Percentiles rank a stretch among this genome's conserved stretches.
Conservation (phyloP, 2,329 filamentous ascomycete species). For the Lithohypha guttulata region DNA sequence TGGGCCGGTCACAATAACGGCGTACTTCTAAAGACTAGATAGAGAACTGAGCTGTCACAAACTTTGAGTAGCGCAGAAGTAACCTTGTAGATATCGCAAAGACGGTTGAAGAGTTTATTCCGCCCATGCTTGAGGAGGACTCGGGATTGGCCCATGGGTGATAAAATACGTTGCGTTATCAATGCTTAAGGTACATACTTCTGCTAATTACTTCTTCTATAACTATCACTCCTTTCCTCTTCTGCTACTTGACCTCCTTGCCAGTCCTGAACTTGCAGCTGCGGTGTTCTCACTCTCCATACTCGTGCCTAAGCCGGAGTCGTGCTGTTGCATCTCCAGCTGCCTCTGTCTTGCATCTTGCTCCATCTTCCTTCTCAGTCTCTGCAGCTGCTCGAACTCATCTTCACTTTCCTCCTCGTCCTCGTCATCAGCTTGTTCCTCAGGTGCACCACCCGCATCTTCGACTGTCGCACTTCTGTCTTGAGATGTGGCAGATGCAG, state of each 20-base stretch:
- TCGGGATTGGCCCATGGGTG: too few species aligned
- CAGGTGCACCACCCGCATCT: neutral
- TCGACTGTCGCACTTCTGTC: neutral
- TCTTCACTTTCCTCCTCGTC: conserved; percentile 15
- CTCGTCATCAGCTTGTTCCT: conserved; percentile 12
- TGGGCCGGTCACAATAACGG: too few species aligned
- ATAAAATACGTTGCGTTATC: too few species aligned
- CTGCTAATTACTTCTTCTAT: too few species aligned
- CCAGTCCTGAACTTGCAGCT: conserved; percentile 1
- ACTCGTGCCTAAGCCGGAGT: conserved; percentile 47
- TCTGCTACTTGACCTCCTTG: conserved; percentile 15
- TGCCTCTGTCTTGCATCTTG: conserved; percentile 2
- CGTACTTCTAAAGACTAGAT: too few species aligned
- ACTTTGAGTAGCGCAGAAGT: too few species aligned
- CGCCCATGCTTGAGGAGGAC: too few species aligned
- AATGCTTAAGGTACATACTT: too few species aligned
- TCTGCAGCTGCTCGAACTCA: conserved; percentile 6
- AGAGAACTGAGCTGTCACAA: too few species aligned
- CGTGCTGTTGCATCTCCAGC: conserved; percentile 23
- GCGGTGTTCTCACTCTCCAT: conserved; percentile 24
- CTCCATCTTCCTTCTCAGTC: conserved; percentile 10
- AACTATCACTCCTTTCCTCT: conserved; percentile 4
- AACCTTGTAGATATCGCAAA: too few species aligned
- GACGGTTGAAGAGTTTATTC: too few species aligned
- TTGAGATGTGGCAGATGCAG: neutral